These are phyloP conservation scores for Ensete glaucum DNA, from an alignment of 176 grass and related monocot species.

Conservation along the genomic window DNA sequence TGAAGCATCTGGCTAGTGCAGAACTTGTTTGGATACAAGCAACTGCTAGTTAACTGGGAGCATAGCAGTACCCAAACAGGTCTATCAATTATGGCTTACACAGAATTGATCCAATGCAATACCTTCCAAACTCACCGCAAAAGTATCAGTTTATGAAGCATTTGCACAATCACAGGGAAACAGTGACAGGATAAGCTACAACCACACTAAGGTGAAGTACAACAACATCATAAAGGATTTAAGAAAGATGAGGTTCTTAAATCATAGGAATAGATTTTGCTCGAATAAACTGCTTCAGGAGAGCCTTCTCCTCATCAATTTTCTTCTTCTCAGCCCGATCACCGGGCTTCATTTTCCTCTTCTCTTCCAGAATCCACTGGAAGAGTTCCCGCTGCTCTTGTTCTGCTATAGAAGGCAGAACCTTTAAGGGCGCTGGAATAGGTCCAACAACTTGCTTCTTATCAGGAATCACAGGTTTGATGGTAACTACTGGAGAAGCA, in stretches of 20 bases:
- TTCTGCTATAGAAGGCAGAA: slow-evolving; percentile 47
- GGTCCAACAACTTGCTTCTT: slow-evolving; percentile 20
- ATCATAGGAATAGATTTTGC: slow-evolving; percentile 42
- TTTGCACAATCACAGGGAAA: too few species aligned
- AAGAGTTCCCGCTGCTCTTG: slow-evolving; percentile 63
- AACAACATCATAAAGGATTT: neutral
- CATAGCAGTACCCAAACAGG: too few species aligned
- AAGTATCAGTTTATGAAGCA: too few species aligned
- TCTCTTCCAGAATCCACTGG: slow-evolving; percentile 92
- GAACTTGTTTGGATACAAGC: too few species aligned
- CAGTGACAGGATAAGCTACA: neutral
- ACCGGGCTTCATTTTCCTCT: slow-evolving; percentile 54
- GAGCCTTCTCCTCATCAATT: slow-evolving; percentile 75
- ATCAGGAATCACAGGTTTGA: slow-evolving; percentile 7
- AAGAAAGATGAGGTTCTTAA: slow-evolving; percentile 25
- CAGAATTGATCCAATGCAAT: too few species aligned
- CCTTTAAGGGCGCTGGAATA: slow-evolving; percentile 25
- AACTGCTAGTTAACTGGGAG: too few species aligned
- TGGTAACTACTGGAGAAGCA: slow-evolving; percentile 13
- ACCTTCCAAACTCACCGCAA: too few species aligned
- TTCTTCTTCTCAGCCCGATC: slow-evolving; percentile 51
- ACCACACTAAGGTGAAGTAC: neutral
- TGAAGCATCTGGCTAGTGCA: too few species aligned
- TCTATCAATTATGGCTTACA: too few species aligned
- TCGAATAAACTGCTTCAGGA: slow-evolving; percentile 76